A percentile compares a stretch with the other conserved stretches of the same genome.
These are phyloP conservation scores for Hirsutella minnesotensis DNA, from an alignment of 2,329 filamentous ascomycete species.

Conservation along the genomic window DNA sequence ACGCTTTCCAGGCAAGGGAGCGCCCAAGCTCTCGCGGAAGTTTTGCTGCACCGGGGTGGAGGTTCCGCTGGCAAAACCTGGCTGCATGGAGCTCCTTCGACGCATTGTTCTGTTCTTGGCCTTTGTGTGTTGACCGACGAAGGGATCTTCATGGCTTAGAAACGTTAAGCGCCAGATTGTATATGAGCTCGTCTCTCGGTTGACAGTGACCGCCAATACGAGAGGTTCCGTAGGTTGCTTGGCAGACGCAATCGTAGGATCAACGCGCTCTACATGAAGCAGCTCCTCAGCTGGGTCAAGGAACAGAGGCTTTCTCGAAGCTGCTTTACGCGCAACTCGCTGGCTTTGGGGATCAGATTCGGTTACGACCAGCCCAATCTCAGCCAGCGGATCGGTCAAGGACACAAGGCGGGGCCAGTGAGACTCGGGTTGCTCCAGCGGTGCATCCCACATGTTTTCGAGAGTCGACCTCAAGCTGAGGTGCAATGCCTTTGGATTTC, in stretches of 20 bases:
- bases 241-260: conserved; percentile 35
- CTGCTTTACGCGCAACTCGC: conserved; percentile 17
- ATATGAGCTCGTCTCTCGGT: conserved; percentile 63
- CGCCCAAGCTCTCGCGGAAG: conserved; percentile 68
- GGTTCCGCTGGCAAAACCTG: conserved; percentile 59
- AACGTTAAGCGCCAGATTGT: conserved; percentile 80
- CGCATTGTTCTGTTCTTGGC: conserved; percentile 34
- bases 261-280: conserved; percentile 62
- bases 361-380: conserved; percentile 71
- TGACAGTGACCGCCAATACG: conserved; percentile 69
- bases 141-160: conserved; percentile 52
- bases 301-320: conserved; percentile 35
- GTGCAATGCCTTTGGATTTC: conserved; percentile 41
- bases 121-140: conserved; percentile 33
- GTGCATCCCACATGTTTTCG: conserved; percentile 46
- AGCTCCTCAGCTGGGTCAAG: conserved; percentile 73
- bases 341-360: conserved; percentile 30
- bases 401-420: conserved; percentile 69
- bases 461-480: conserved; percentile 40
- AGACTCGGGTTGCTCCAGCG: conserved; percentile 38
- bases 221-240: conserved; percentile 36
- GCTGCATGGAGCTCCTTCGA: conserved; percentile 53
- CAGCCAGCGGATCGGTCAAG: conserved; percentile 73
- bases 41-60: conserved; percentile 64
- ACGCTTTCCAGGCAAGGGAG: conserved; percentile 39